A percentile compares a stretch with the other conserved stretches of the same genome.
phyloP scores from a whole-genome alignment of 2,329 filamentous ascomycete genomes.

The Stachybotrys echinatus region DNA sequence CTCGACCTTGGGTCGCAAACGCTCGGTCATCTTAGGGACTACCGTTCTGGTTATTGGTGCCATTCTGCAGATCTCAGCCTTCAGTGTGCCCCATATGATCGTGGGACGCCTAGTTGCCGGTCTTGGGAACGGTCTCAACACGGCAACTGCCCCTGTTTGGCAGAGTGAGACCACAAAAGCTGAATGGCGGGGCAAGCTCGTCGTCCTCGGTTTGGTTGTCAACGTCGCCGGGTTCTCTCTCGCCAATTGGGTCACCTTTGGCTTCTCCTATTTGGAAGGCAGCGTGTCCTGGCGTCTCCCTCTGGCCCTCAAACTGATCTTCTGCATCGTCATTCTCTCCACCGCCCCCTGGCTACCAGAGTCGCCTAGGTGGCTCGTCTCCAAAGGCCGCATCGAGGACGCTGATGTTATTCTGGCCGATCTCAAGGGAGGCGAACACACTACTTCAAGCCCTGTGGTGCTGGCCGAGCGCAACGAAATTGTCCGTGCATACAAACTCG shows the following conservation, averaged over 20 bases:
- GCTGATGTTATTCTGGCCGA: no score
- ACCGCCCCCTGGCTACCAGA: constrained; percentile 33
- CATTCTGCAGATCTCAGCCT: constrained; percentile 33
- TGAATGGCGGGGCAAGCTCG: constrained; percentile 28
- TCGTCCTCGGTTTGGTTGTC: constrained; percentile 25
- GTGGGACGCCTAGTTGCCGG: constrained; percentile 39
- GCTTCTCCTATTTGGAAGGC: constrained; percentile 24
- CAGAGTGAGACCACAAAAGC: constrained; percentile 37
- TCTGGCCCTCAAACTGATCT: constrained; percentile 36
- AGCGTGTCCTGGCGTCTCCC: constrained; percentile 35
- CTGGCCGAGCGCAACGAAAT: constrained; percentile 18
- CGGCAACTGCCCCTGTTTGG: constrained; percentile 39
- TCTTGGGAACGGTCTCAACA: constrained; percentile 41
- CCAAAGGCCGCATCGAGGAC: no score
- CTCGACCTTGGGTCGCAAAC: constrained; percentile 36
- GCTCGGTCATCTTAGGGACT: constrained; percentile 33
- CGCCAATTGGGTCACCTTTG: constrained; percentile 32
- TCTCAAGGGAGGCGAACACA: constrained; percentile 35
- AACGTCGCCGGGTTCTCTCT: constrained; percentile 31
- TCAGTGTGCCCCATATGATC: constrained; percentile 34
- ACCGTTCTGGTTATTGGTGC: constrained; percentile 36
- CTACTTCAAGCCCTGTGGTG: constrained; percentile 26
- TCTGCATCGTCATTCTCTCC: constrained; percentile 26
- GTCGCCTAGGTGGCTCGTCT: constrained; percentile 36
- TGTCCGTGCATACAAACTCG: constrained; percentile 16